phyloP scores from a whole-genome alignment of 371 early-diverging fungal species.

The Mucor mucedo region DNA sequence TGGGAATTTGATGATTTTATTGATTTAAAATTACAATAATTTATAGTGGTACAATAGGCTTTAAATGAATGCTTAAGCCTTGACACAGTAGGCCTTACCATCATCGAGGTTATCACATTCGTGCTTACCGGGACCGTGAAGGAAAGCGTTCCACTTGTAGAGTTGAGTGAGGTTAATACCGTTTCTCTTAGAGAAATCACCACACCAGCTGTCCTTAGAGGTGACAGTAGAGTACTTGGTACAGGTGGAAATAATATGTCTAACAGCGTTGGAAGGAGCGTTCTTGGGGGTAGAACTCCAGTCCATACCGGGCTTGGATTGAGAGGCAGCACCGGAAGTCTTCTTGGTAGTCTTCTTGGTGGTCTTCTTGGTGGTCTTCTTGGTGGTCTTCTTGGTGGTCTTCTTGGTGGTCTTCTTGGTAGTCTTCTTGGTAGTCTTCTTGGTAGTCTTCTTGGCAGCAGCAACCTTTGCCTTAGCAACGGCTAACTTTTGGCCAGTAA shows the following conservation, averaged over 20 bases:
- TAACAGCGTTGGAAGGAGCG: constrained; percentile 35
- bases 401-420: constrained; percentile 26
- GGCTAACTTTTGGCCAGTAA: constrained; percentile 29
- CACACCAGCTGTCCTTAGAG: constrained; percentile 27
- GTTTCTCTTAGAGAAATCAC: constrained; percentile 31
- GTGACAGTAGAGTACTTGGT: constrained; percentile 37
- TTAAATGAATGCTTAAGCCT: constrained; percentile 9
- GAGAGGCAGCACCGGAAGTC: constrained; percentile 12
- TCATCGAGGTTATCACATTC: constrained; percentile 44
- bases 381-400: constrained; percentile 34
- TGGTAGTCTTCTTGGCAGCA: constrained; percentile 24
- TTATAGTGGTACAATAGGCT: neutral
- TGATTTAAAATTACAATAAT: constrained; percentile 4
- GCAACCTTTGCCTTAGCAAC: constrained; percentile 32
- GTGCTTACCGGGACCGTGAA: constrained; percentile 37
- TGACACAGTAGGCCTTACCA: constrained; percentile 44
- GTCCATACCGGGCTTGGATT: constrained; percentile 31
- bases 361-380: constrained; percentile 35
- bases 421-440: constrained; percentile 27
- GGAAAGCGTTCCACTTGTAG: constrained; percentile 39
- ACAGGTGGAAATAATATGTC: constrained; percentile 39
- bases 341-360: constrained; percentile 25
- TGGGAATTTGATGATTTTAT: constrained; percentile 9
- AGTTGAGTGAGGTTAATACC: constrained; percentile 26
- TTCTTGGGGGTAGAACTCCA: constrained; percentile 34